Evolutionary conservation across 1,284 basidiomycete genomes (phyloP), one percentile per base, ranked within the genome.

Genomic region (Puccinia novopanici): DNA sequence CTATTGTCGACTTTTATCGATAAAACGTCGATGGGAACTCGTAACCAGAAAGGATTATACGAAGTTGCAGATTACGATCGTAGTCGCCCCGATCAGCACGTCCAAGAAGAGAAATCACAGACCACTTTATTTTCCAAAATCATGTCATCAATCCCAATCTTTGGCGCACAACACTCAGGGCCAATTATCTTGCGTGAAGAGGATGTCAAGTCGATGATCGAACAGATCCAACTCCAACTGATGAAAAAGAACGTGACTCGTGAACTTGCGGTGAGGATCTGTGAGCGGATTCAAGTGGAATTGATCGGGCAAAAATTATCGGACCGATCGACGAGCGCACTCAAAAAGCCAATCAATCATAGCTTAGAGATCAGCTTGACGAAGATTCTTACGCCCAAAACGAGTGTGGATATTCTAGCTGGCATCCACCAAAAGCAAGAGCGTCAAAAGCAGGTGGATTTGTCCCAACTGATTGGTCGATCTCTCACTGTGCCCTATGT

Each of bases 351-450:
- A 82, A 94, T 99, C 55, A 90, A 92, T 45, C 87, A 88, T 71
- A 93, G 96, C 10, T 87, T 99, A 0, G 93, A 93, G 10, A 91
- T 90, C 17, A 92, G 94, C 1, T 89, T 99, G 83, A 98, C 95
- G 1, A 91, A 93, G 24, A 95, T 99, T 83, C 88, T 99, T 59
- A 99, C 97, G 0, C 95, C 96, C 10, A 97, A 95, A 86, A 95
- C 94, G 0, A 96, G 93, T 0, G 98, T 96, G 19, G 97, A 99
- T 86, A 89, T 99, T 54, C 87, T 99, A 12, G 89, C 98, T 57
- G 89, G 89, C 59, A 89, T 90, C 75, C 87, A 88, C 71, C 87
- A 88, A 74, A 89, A 89, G 83, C 85, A 85, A 12, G 81, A 84
- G 17, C 91, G 75, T 90, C 89, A 15, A 61, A 61, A 50, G 19